Evolutionary conservation across 2,329 filamentous ascomycete genomes (phyloP), one percentile per base, ranked within the genome.

Genomic region (Nakataea oryzae): DNA sequence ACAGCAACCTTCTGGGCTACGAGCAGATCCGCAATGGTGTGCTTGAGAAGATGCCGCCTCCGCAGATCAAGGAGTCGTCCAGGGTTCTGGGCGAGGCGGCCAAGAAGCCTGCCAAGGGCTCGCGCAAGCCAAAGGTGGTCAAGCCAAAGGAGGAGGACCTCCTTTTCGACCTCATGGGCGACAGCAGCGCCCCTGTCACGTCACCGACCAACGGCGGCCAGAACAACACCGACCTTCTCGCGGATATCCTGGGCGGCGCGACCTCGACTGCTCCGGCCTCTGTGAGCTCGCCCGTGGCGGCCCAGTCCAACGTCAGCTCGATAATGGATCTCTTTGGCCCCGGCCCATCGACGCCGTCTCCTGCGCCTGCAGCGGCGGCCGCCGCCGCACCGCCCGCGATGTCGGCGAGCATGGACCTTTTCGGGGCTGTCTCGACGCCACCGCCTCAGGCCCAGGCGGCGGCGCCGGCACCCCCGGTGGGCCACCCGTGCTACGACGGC

Each of bases 1-100:
- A 97, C 70, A 86, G 87, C 63, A 97, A 97, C 70, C 81, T 99
- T n/a, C 97, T 99, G 70, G 85, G 85, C 0, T 91, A 91, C 69
- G 93, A 99, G 68, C 81, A 91, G 64, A 90, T 99, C 62, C 87
- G 93, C 62, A 85, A 84, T 64, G 95, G 95, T 63, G 95, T 99
- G 3, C 79, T 99, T 13, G 95, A 99, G 76, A 96, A 95, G 74
- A 99, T 99, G 96, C 95, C 95, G 9, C 86, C 95, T 1, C 95
- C 95, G 11, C 93, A 97, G 74, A 97, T 99, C 70, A 91, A 93
- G 67, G 95, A 99, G 73, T 91, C 96, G 73, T 93, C 95, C 62
- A 84, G 93, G 64, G 93, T 97, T 3, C 80, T 99, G 24, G 93
- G 93, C 56, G 89, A 93, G 69, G 87, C 91, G 1, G 64, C 72